Evolutionary conservation across 2,329 filamentous ascomycete species (phyloP).

Genomic region (Xylariaceae sp.): DNA sequence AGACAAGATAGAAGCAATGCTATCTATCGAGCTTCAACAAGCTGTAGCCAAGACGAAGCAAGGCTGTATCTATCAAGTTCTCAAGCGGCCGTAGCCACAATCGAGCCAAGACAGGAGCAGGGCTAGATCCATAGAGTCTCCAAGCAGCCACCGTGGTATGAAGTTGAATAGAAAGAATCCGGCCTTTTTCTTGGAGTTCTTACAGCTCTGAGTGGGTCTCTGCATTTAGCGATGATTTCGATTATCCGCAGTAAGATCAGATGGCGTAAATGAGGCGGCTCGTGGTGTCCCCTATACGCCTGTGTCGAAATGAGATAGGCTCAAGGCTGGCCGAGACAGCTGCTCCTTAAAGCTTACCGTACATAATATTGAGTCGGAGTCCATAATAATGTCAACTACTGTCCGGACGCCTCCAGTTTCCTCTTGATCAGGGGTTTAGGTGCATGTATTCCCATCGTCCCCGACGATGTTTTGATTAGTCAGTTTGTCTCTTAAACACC

Average conservation of each 20-base stretch:
- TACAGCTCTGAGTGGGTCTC: neutral
- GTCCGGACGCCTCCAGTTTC: neutral
- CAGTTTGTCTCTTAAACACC: neutral
- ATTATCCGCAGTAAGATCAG: neutral
- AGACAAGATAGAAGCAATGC: too few relatives aligned
- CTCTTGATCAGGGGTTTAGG: constrained; percentile 11
- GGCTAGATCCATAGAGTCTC: too few relatives aligned
- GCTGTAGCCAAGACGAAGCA: too few relatives aligned
- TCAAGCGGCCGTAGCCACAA: too few relatives aligned
- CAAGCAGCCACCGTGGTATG: too few relatives aligned
- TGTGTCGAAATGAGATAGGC: neutral
- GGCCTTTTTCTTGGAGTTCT: too few relatives aligned
- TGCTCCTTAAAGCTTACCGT: neutral
- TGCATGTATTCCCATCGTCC: constrained; percentile 49
- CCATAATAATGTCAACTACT: neutral
- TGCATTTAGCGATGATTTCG: neutral
- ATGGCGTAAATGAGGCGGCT: neutral
- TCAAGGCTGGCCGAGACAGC: neutral
- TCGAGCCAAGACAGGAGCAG: too few relatives aligned
- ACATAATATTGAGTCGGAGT: neutral
- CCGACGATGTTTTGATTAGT: constrained; percentile 60
- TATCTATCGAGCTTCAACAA: too few relatives aligned
- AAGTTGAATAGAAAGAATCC: too few relatives aligned
- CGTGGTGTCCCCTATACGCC: neutral
- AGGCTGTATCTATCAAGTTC: too few relatives aligned